Conservation (phyloP, 2,329 filamentous ascomycete species). For the Lizonia empirigonia region DNA sequence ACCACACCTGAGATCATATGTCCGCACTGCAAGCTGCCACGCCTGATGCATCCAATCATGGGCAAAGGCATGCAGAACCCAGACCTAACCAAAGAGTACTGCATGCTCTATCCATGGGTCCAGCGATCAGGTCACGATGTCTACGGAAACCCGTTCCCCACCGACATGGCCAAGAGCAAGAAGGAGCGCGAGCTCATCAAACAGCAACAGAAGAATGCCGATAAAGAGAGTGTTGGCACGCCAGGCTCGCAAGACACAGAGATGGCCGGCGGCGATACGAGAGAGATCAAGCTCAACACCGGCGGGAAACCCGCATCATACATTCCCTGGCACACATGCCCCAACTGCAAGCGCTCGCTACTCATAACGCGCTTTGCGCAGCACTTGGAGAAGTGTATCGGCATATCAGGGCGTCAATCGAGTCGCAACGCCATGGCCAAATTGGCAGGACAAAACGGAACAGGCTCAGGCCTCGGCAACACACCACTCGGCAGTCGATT, state of each 20-base stretch:
- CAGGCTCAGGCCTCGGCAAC: conserved; percentile 49
- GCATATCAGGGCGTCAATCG: conserved; percentile 60
- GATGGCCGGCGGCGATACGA: conserved; percentile 42
- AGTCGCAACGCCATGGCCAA: conserved; percentile 58
- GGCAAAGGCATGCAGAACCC: conserved; percentile 73
- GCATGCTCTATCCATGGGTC: conserved; percentile 79
- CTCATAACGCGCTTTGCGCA: conserved; percentile 66
- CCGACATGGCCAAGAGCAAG: conserved; percentile 74
- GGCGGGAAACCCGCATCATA: conserved; percentile 54
- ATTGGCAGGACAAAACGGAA: conserved; percentile 45
- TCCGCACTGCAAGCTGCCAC: conserved; percentile 74
- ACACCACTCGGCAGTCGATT: conserved; percentile 51
- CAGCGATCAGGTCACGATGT: conserved; percentile 78
- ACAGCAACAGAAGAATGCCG: conserved; percentile 49
- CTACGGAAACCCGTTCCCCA: conserved; percentile 81
- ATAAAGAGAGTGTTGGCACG: conserved; percentile 53
- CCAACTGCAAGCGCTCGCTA: conserved; percentile 65
- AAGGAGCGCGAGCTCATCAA: conserved; percentile 68
- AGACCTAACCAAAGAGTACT: conserved; percentile 66
- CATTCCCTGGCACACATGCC: conserved; percentile 62
- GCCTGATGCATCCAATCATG: conserved; percentile 73
- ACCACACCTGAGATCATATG: conserved; percentile 75
- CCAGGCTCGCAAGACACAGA: conserved; percentile 53
- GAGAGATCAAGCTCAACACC: conserved; percentile 56
- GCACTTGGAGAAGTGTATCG: conserved; percentile 66